These are phyloP conservation scores for Wickerhamiella alocasiicola DNA, from an alignment of 805 yeast species.

Conservation along the genomic window DNA sequence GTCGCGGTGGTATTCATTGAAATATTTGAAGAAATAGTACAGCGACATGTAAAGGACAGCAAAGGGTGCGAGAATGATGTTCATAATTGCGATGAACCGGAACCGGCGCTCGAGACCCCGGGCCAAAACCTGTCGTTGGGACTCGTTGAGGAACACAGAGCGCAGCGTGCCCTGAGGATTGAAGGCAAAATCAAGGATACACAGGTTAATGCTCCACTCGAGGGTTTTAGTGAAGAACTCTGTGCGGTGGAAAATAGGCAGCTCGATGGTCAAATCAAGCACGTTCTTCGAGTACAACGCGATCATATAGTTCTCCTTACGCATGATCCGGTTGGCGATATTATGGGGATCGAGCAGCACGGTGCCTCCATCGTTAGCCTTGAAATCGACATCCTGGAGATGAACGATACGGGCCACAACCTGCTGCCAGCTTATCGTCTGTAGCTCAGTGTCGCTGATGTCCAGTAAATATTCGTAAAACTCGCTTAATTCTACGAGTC, in stretches of 20 bases:
- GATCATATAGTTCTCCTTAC: constrained; percentile 86
- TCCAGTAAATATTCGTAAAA: constrained; percentile 64
- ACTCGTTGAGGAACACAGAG: constrained; percentile 54
- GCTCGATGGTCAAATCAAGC: constrained; percentile 49
- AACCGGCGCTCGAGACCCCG: constrained; percentile 67
- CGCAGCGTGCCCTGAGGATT: constrained; percentile 73
- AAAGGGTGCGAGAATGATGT: constrained; percentile 73
- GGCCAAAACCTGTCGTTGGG: constrained; percentile 52
- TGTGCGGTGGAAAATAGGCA: constrained; percentile 34
- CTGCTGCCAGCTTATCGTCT: constrained; percentile 86
- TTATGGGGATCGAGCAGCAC: constrained; percentile 83
- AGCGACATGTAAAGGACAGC: constrained; percentile 71
- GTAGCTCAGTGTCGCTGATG: constrained; percentile 69
- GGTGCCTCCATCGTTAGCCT: constrained; percentile 16
- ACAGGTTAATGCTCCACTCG: constrained; percentile 88
- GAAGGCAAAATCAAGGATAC: constrained; percentile 77
- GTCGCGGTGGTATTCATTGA: constrained; percentile 80
- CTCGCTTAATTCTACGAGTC: constrained; percentile 58
- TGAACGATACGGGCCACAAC: constrained; percentile 65
- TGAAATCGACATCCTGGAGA: constrained; percentile 40
- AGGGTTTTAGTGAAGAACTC: constrained; percentile 62
- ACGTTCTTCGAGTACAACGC: constrained; percentile 75
- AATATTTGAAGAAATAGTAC: constrained; percentile 77
- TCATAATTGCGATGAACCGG: constrained; percentile 75
- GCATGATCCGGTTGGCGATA: constrained; percentile 90